Conservation (phyloP, 2,329 filamentous ascomycete species). For the Dactylella cylindrospora region DNA sequence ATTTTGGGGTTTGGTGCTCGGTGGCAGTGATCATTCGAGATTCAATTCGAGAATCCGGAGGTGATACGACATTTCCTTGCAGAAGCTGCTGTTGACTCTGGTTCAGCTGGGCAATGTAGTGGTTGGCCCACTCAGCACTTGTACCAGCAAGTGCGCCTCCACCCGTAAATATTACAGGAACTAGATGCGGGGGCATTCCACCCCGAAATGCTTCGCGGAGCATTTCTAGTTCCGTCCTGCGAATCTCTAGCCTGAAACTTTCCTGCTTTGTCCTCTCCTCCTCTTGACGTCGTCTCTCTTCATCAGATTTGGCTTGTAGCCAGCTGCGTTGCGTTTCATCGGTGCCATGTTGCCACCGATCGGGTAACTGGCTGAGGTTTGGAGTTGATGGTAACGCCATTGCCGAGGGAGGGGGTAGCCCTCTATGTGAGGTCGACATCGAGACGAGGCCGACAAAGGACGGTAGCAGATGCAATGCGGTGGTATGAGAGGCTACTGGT, state of each 20-base stretch:
- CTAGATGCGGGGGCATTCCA: slow-evolving; percentile 58
- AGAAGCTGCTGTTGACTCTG: slow-evolving; percentile 54
- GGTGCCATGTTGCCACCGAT: slow-evolving; percentile 56
- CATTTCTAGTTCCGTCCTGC: slow-evolving; percentile 59
- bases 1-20: slow-evolving; percentile 45
- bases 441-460: slow-evolving; percentile 12
- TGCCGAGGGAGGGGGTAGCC: slow-evolving; percentile 58
- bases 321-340: slow-evolving; percentile 59
- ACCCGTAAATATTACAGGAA: slow-evolving; percentile 60
- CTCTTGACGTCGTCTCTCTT: slow-evolving; percentile 59
- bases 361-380: slow-evolving; percentile 45
- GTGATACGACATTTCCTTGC: slow-evolving; percentile 45
- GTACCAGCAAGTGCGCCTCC: slow-evolving; percentile 56
- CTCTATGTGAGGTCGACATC: slow-evolving; percentile 59
- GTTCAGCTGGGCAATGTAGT: slow-evolving; percentile 56
- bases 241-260: slow-evolving; percentile 56
- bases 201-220: slow-evolving; percentile 58
- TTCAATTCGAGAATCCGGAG: slow-evolving; percentile 33
- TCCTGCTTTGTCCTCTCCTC: slow-evolving; percentile 60
- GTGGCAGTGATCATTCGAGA: slow-evolving; percentile 41
- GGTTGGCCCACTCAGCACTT: slow-evolving; percentile 58
- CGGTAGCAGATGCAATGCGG: slow-evolving; percentile 12
- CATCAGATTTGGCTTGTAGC: slow-evolving; percentile 57
- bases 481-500: no score
- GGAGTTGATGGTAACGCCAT: slow-evolving; percentile 55